Evolutionary conservation across 768 basidiomycete genomes (phyloP), one percentile per base, ranked within the genome.

Genomic region (Boletellus sp.): DNA sequence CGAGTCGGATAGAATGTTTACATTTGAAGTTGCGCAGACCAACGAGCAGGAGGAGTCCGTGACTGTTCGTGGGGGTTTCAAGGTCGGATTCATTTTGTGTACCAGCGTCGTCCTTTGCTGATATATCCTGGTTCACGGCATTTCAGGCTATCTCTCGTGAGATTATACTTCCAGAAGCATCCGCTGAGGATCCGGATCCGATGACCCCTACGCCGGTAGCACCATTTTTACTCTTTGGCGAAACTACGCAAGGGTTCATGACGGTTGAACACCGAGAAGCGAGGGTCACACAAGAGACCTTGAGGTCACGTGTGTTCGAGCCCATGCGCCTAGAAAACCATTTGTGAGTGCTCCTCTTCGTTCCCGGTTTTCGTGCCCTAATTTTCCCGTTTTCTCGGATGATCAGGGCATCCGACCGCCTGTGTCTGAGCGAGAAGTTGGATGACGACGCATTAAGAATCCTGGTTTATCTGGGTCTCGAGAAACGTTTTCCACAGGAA

Each of bases 21-120:
- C 71, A 0, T 84, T 79, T 47, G 74, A 77, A 39, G 81, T 84
- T 0, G 62, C 70, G 0, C 79, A 82, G 59, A 79, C 74, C 6
- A 73, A 72, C 16, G 78, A 81, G 41, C 76, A 81, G 52, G 78
- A 79, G 46, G 81, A 81, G 55, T 68, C 70, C 5, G 78, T 79
- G 2, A 59, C 62, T 1, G 58, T 66, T 8, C 68, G 70, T 15
- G 63, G 67, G 4, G 80, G 80, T 0, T 81, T 81, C 56, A 66
- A 61, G 55, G 81, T 80, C 13, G 56, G 7, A 12, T 65, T 15
- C 4, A n/a, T 31, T 7, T 44, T 42, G 1, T 3, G 16, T 11
- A 15, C 0, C 9, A 19, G 3, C 2, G 6, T 20, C 13, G 0
- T 31, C 15, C 28, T 1, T 9, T 6, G 13, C 24, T 48, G 39